These are phyloP conservation scores for Clitoria ternatea DNA, from an alignment of 306 rosid genomes.

Conservation along the genomic window DNA sequence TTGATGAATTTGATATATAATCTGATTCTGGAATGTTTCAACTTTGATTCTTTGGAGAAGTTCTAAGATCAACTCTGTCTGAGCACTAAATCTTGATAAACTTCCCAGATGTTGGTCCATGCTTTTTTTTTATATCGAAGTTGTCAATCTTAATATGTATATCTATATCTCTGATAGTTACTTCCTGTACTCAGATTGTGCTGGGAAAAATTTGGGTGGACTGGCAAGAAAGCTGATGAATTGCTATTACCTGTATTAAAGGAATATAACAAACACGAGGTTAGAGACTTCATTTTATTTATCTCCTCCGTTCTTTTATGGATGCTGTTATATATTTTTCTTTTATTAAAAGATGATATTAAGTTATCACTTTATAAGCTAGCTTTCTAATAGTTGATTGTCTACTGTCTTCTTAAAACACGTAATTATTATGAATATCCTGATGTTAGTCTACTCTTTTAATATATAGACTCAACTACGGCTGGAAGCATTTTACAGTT, in stretches of 20 bases:
- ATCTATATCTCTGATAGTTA: not conserved
- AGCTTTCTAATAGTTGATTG: slow-evolving; percentile 11
- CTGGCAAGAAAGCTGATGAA: slow-evolving; percentile 79
- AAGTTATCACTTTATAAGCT: slow-evolving; percentile 2
- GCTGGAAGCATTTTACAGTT: slow-evolving; percentile 86
- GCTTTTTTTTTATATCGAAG: not conserved
- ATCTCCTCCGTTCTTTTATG: not conserved
- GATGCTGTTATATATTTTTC: not conserved
- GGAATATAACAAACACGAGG: slow-evolving; percentile 84
- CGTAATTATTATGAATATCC: slow-evolving; percentile 14
- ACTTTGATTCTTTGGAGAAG: not conserved
- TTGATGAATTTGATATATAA: not conserved
- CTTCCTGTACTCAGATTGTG: slow-evolving; percentile 61
- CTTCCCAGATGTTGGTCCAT: not conserved
- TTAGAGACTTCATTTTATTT: slow-evolving; percentile 24
- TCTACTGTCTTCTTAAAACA: not conserved
- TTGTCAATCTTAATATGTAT: not conserved
- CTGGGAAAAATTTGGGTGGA: slow-evolving; percentile 97
- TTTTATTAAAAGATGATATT: not conserved
- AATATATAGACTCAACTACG: slow-evolving; percentile 84
- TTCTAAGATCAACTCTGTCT: not conserved
- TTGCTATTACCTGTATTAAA: slow-evolving; percentile 79
- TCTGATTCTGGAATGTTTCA: not conserved
- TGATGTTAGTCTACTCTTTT: slow-evolving; percentile 26
- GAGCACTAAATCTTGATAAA: not conserved